A percentile compares a stretch with the other conserved stretches of the same genome.
Evolutionary conservation across 164 flowering plant genomes (phyloP).

Genomic region (Stephania cephalantha): DNA sequence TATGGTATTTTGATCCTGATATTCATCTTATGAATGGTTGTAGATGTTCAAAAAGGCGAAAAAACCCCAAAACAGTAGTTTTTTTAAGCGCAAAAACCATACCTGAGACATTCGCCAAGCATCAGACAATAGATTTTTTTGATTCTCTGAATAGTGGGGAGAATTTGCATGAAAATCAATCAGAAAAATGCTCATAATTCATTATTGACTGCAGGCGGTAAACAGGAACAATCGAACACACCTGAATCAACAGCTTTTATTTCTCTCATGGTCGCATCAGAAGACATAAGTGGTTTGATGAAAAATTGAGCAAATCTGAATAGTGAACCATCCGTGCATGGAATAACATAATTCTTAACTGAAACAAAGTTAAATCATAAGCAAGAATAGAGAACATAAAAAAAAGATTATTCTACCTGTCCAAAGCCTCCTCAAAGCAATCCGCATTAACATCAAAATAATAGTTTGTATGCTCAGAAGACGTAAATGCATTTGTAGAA

Average conservation of each 20-base stretch:
- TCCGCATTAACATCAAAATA: constrained; percentile 80
- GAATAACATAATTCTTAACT: background rate
- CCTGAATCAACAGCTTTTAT: constrained; percentile 99
- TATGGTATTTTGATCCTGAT: too few relatives aligned
- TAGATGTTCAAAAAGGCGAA: too few relatives aligned
- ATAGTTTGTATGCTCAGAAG: constrained; percentile 76
- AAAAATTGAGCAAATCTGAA: constrained; percentile 89
- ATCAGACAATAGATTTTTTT: constrained; percentile 85
- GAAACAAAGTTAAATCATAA: constrained; percentile 3
- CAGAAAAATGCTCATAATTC: background rate
- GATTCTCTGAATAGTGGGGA: constrained; percentile 54
- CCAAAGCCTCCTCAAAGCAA: constrained; percentile 82
- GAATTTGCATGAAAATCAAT: background rate
- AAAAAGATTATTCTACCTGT: constrained; percentile 43
- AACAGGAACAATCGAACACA: constrained; percentile 19
- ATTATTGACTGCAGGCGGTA: background rate
- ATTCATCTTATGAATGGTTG: too few relatives aligned
- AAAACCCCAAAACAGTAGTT: background rate
- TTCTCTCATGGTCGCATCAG: constrained; percentile 92
- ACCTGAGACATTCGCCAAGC: constrained; percentile 94
- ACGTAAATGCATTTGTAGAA: constrained; percentile 74
- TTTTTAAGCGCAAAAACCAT: constrained; percentile 9
- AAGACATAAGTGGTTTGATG: constrained; percentile 87
- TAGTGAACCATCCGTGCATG: constrained; percentile 12
- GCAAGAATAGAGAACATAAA: constrained; percentile 3